Base-by-base conservation (phyloP, 805 yeast species). In the Starmerella riodocensis region DNA sequence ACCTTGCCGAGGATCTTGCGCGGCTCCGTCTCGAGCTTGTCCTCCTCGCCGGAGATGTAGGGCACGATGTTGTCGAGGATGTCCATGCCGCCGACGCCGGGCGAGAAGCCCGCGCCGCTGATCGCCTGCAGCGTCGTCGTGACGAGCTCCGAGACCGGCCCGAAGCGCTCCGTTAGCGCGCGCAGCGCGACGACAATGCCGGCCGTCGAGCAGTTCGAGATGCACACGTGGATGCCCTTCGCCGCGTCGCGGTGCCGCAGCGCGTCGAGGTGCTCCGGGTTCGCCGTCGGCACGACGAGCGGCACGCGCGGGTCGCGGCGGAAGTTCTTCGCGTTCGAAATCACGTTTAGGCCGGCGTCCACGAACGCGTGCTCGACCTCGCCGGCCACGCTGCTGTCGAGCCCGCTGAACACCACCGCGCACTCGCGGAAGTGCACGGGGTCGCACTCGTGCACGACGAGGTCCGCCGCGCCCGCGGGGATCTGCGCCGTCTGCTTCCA, bases 1-100 rank as follows among this genome's bases (percentile, higher is more conserved):
- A 48, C 47, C n/a, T 28, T 37, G 48, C 95, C 96, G 54, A 91
- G 70, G 49, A 91, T 91, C 67, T 91, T 91, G 58, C 83, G 81
- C 39, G 97, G 85, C 67, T 91, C 98, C 93, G 93, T 85, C 64
- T 91, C 98, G 53, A 91, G 83, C 66, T 91, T 91, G 52, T 91
- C 98, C 65, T 91, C 98, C 64, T 91, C 98, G 33, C 97, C 96
- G 49, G 85, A 69, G 56, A 91, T 91, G 70, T 67, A 91, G 30
- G 98, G 98, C 40, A 91, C 84, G 50, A 91, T 71, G 64, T 91
- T 91, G 64, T 91, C 98, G 53, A 91, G 69, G 40, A 88, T 76
- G 57, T 91, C 97, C 62, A 91, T 86, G 49, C 93, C 91, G 18
- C 94, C 76, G 41, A 86, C 94, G 60, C 98, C 98, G 36, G 98